Percentiles rank a stretch among this genome's conserved stretches.
Evolutionary conservation across 768 basidiomycete species (phyloP).

Genomic region (Chiua virens): DNA sequence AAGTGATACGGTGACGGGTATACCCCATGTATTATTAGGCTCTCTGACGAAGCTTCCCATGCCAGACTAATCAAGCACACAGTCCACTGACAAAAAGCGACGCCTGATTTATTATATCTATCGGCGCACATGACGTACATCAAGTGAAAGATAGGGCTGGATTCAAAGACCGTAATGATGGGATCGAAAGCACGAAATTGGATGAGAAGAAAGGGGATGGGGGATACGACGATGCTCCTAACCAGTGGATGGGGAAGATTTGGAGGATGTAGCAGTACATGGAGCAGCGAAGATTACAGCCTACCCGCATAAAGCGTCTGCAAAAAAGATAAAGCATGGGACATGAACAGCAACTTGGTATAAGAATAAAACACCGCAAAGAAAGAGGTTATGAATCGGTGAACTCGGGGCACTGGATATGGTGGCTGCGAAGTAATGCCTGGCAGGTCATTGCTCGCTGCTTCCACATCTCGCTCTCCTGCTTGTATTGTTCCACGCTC

Average conservation of each 20-base stretch:
- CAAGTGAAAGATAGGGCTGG: slow-evolving; percentile 4
- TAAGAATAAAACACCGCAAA: slow-evolving; percentile 4
- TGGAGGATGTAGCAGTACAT: slow-evolving; percentile 32
- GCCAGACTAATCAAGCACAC: too few relatives aligned
- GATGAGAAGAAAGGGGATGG: slow-evolving; percentile 6
- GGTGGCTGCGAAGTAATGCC: slow-evolving; percentile 56
- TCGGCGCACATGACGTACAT: slow-evolving; percentile 1
- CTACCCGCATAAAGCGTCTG: slow-evolving; percentile 4
- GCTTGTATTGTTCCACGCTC: slow-evolving; percentile 47
- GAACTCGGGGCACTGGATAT: slow-evolving; percentile 56
- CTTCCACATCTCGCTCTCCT: slow-evolving; percentile 65
- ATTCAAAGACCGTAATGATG: neutral
- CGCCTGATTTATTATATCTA: slow-evolving; percentile 5
- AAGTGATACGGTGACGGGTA: too few relatives aligned
- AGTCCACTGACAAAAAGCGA: too few relatives aligned
- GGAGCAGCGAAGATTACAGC: slow-evolving; percentile 46
- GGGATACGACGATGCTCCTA: slow-evolving; percentile 57
- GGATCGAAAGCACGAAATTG: neutral
- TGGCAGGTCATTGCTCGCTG: slow-evolving; percentile 47
- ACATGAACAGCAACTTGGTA: neutral
- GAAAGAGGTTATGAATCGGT: slow-evolving; percentile 23
- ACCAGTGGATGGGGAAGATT: slow-evolving; percentile 43
- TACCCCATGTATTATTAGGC: too few relatives aligned
- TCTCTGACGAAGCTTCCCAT: too few relatives aligned
- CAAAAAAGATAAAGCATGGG: slow-evolving; percentile 10